Conservation (phyloP, 495 filamentous ascomycete species). For the Baudoinia panamericana region DNA sequence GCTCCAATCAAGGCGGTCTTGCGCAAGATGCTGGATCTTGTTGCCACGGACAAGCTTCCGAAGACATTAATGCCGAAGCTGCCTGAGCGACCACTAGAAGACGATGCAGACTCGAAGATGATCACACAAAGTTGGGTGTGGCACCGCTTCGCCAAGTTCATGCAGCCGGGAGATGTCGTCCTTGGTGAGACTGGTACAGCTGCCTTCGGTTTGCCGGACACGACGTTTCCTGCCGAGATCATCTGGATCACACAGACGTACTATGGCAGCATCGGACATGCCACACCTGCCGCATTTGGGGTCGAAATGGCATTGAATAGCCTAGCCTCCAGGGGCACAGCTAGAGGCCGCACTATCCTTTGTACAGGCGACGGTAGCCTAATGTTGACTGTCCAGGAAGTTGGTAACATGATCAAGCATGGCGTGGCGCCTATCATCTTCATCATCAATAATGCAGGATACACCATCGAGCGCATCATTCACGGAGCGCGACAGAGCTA, state of each 20-base stretch:
- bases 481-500: constrained; percentile 29
- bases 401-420: constrained; percentile 30
- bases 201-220: constrained; percentile 24
- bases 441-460: constrained; percentile 31
- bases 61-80: constrained; percentile 8
- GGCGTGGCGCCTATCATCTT: constrained; percentile 22
- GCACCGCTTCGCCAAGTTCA: constrained; percentile 21
- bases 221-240: constrained; percentile 14
- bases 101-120: constrained; percentile 22
- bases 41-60: constrained; percentile 2
- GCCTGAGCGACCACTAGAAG: constrained; percentile 11
- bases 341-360: constrained; percentile 24
- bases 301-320: constrained; percentile 23
- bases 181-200: constrained; percentile 30
- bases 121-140: constrained; percentile 31
- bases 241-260: constrained; percentile 28
- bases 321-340: neutral
- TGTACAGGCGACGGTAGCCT: constrained; percentile 31
- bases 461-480: constrained; percentile 32
- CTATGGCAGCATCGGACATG: constrained; percentile 31
- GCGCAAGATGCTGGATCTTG: constrained; percentile 3
- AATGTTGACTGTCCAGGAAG: constrained; percentile 29
- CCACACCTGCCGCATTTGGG: constrained; percentile 27
- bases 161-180: constrained; percentile 27
- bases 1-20: constrained; percentile 27